Conservation (phyloP, 2,329 filamentous ascomycete species). For the Pseudogymnoascus sp. region DNA sequence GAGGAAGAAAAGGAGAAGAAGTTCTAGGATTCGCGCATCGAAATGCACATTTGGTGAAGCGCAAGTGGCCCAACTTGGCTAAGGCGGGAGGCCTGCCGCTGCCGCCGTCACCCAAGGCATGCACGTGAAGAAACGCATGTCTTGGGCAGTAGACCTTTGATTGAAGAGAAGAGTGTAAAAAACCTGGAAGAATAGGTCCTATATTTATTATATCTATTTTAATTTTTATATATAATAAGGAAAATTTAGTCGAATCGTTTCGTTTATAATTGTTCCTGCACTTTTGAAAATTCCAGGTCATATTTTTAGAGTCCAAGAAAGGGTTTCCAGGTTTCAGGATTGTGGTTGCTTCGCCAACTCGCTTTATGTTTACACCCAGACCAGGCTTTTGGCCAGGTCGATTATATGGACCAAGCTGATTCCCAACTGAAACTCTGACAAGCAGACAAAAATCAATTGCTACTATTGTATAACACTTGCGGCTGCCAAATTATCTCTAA, state of each 20-base stretch:
- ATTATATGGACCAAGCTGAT: neutral
- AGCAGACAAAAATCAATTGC: neutral
- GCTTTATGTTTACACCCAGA: slow-evolving; percentile 6
- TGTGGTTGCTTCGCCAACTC: slow-evolving; percentile 5
- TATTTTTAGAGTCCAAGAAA: slow-evolving; percentile 2
- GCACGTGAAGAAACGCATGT: slow-evolving; percentile 4
- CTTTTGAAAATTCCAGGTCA: neutral
- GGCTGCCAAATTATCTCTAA: neutral
- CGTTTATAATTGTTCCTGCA: neutral
- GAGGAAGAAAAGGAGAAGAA: neutral
- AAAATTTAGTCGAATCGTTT: neutral
- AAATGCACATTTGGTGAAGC: slow-evolving; percentile 3
- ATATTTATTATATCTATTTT: neutral
- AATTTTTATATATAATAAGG: neutral
- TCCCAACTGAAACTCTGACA: neutral
- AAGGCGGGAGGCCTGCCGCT: neutral
- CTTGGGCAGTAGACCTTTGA: neutral
- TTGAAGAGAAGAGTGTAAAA: neutral
- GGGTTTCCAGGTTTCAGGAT: neutral
- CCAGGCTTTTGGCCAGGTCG: neutral
- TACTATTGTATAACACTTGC: neutral
- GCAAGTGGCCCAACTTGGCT: neutral
- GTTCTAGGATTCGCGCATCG: slow-evolving; percentile 6
- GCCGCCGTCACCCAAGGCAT: neutral
- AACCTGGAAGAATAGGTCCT: neutral